phyloP scores from a whole-genome alignment of 2,329 filamentous ascomycete species.

The Alternaria postmessia region DNA sequence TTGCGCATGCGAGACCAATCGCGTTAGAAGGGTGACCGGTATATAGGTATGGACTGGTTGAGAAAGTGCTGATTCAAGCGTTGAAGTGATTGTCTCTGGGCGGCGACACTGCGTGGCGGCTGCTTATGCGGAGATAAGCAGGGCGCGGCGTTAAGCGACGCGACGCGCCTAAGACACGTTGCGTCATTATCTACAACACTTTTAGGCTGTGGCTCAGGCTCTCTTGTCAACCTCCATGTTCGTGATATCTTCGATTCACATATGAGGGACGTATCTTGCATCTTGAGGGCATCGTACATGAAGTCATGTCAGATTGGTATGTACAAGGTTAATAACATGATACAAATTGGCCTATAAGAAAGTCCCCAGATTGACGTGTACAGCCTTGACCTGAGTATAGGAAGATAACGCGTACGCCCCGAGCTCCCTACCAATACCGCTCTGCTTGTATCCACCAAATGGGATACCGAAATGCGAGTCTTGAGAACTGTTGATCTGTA shows the following conservation, averaged over 20 bases:
- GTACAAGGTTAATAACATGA: not conserved
- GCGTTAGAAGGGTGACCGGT: not conserved
- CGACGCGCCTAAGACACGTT: conserved; percentile 8
- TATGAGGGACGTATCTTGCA: too few relatives aligned
- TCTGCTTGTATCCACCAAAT: conserved; percentile 45
- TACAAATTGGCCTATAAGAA: not conserved
- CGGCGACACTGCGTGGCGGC: not conserved
- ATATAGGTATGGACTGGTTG: not conserved
- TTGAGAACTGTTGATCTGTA: not conserved
- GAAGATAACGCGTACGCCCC: conserved; percentile 35
- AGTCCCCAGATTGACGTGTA: not conserved
- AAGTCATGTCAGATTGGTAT: not conserved
- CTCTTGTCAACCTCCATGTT: not conserved
- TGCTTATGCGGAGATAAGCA: conserved; percentile 9
- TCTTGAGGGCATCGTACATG: not conserved
- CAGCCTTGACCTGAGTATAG: conserved; percentile 38
- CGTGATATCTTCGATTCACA: not conserved
- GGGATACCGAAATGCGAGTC: conserved; percentile 25
- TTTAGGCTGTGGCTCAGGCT: not conserved
- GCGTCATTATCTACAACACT: not conserved
- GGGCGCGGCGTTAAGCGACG: conserved; percentile 8
- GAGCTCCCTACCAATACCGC: conserved; percentile 37
- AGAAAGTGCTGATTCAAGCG: not conserved
- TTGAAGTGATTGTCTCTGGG: conserved; percentile 1
- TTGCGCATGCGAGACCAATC: not conserved